Percentiles rank a stretch among this genome's conserved stretches.
These are phyloP conservation scores for Xerocomellus chrysenteron DNA, from an alignment of 768 basidiomycete species.

Conservation along the genomic window DNA sequence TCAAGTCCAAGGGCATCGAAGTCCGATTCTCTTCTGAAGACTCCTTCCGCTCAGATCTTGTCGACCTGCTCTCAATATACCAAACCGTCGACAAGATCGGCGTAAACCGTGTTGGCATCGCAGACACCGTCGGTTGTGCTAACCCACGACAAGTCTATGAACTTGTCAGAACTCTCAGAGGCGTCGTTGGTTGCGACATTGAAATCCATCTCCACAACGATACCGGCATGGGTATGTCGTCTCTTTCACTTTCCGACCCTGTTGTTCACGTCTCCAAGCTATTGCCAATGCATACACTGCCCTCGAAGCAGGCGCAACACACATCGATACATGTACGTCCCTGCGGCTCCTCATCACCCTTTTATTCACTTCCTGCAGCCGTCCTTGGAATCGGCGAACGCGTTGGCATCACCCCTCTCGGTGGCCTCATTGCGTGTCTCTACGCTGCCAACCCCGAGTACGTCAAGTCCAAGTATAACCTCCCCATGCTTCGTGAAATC, in stretches of 20 bases:
- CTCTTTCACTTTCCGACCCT: not conserved
- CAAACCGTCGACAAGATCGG: constrained; percentile 99
- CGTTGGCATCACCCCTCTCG: constrained; percentile 97
- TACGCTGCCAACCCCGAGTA: constrained; percentile 98
- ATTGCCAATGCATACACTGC: constrained; percentile 99
- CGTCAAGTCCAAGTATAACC: constrained; percentile 99
- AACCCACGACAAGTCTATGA: constrained; percentile 99
- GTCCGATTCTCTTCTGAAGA: constrained; percentile 99
- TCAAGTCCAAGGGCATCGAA: constrained; percentile 99
- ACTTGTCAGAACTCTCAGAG: constrained; percentile 91
- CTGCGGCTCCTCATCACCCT: not conserved
- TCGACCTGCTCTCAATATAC: constrained; percentile 97
- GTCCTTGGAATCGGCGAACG: constrained; percentile 98
- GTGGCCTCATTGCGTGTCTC: constrained; percentile 94
- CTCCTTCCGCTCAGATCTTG: constrained; percentile 98
- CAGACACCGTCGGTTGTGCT: constrained; percentile 98
- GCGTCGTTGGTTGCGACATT: constrained; percentile 96
- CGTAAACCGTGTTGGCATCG: constrained; percentile 97
- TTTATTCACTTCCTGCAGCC: constrained; percentile 43
- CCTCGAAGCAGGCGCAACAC: constrained; percentile 97
- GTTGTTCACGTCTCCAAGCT: constrained; percentile 44
- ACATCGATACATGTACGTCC: constrained; percentile 90
- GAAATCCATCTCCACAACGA: constrained; percentile 99
- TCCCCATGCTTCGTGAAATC: constrained; percentile 94
- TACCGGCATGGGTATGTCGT: constrained; percentile 82